Percentiles rank a stretch among this genome's conserved stretches.
Evolutionary conservation across 2,329 filamentous ascomycete species (phyloP).

Genomic region (Amylocarpus encephaloides): DNA sequence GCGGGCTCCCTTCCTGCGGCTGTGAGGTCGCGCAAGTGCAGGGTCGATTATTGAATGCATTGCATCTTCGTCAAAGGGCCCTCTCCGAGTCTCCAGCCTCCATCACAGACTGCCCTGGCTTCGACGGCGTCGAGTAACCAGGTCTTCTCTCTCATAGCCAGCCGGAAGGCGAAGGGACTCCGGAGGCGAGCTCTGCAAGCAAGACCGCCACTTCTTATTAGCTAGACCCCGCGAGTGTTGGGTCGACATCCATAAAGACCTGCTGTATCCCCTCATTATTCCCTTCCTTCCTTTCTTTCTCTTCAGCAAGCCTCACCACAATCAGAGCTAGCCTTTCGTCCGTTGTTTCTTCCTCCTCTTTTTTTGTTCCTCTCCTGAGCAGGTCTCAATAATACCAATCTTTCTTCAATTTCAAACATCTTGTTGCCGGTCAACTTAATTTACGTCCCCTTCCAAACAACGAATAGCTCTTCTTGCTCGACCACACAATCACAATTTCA

Average conservation of each 20-base stretch:
- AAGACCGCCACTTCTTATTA: too few relatives aligned
- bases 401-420: slow-evolving; percentile 29
- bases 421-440: slow-evolving; percentile 50
- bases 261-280: slow-evolving; percentile 17
- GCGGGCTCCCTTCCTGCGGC: too few relatives aligned
- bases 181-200: too few relatives aligned
- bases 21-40: too few relatives aligned
- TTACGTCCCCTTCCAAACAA: slow-evolving; percentile 48
- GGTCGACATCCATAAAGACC: slow-evolving; percentile 25
- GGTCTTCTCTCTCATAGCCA: too few relatives aligned
- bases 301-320: slow-evolving; percentile 61
- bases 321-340: slow-evolving; percentile 41
- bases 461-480: slow-evolving; percentile 36
- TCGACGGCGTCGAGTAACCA: too few relatives aligned
- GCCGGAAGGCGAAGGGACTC: too few relatives aligned
- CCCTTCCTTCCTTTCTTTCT: slow-evolving; percentile 32
- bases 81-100: neutral
- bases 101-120: too few relatives aligned
- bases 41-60: too few relatives aligned
- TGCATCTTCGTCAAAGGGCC: neutral
- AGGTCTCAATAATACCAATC: slow-evolving; percentile 44
- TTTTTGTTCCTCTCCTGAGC: slow-evolving; percentile 42
- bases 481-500: slow-evolving; percentile 34
- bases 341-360: slow-evolving; percentile 44
- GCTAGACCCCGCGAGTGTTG: too few relatives aligned